These are phyloP conservation scores for Solanum paucissectum DNA, from an alignment of 257 asterid genomes.

Conservation along the genomic window DNA sequence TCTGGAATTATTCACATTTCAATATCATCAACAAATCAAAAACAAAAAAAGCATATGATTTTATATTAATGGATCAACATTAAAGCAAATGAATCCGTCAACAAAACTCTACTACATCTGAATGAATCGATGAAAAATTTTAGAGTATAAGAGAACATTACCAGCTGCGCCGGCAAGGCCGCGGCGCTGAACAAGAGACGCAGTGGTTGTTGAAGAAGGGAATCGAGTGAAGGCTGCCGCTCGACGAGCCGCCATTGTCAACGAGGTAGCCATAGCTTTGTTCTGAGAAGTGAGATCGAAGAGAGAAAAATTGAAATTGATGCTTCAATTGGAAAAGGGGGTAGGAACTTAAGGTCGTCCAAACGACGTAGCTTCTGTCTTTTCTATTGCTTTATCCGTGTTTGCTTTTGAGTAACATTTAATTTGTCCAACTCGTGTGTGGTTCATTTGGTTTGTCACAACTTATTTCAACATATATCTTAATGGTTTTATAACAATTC, in stretches of 20 bases:
- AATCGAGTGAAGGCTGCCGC: not conserved
- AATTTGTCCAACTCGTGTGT: not conserved
- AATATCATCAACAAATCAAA: not conserved
- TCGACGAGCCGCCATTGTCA: conserved; percentile 2
- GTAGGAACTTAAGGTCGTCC: not conserved
- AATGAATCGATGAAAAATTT: not conserved
- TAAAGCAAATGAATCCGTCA: not conserved
- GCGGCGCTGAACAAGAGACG: not conserved
- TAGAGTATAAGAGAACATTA: not conserved
- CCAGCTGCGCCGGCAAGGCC: not conserved
- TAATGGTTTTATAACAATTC: too few relatives aligned
- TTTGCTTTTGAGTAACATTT: too few relatives aligned
- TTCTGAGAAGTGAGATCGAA: not conserved
- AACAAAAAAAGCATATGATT: not conserved
- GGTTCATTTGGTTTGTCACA: not conserved
- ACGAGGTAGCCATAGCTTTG: not conserved
- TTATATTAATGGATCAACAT: not conserved
- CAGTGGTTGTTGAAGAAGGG: not conserved
- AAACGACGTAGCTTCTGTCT: not conserved
- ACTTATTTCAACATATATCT: not conserved
- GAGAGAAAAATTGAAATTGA: not conserved
- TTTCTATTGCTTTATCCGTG: not conserved
- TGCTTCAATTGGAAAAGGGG: not conserved
- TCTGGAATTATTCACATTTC: not conserved
- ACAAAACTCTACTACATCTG: not conserved